phyloP scores from a whole-genome alignment of 2,329 filamentous ascomycete species.

The Tolypocladium tundrense region DNA sequence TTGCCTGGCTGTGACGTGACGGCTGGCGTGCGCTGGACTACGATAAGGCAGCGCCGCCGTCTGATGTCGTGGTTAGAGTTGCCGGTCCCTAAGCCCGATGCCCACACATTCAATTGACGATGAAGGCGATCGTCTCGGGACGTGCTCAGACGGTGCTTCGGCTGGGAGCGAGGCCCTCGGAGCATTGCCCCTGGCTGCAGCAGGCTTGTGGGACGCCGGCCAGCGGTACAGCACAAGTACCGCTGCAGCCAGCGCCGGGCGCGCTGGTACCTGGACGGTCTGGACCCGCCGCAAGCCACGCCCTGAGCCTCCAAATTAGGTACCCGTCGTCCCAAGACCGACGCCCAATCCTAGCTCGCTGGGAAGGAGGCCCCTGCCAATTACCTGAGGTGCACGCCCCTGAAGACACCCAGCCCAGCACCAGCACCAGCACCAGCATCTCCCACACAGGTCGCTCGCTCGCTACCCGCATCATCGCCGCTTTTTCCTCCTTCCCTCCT shows the following conservation, averaged over 20 bases:
- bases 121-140: not conserved
- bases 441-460: not conserved
- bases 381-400: not conserved
- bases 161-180: not conserved
- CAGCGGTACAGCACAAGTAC: not conserved
- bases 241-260: not conserved
- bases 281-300: conserved; percentile 1
- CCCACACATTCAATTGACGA: not conserved
- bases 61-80: not conserved
- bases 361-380: not conserved
- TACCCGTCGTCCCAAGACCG: conserved; percentile 2
- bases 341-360: conserved; percentile 2
- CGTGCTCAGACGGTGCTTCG: not conserved
- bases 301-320: conserved; percentile 1
- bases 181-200: not conserved
- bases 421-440: not conserved
- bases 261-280: not conserved
- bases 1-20: not conserved
- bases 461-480: not conserved
- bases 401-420: not conserved
- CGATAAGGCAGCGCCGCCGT: not conserved
- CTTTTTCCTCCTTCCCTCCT: not conserved
- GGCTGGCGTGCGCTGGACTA: not conserved
- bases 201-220: not conserved
- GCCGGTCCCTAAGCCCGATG: not conserved